These are phyloP conservation scores for Fusarium chaquense DNA, from an alignment of 2,329 filamentous ascomycete species.

Conservation along the genomic window DNA sequence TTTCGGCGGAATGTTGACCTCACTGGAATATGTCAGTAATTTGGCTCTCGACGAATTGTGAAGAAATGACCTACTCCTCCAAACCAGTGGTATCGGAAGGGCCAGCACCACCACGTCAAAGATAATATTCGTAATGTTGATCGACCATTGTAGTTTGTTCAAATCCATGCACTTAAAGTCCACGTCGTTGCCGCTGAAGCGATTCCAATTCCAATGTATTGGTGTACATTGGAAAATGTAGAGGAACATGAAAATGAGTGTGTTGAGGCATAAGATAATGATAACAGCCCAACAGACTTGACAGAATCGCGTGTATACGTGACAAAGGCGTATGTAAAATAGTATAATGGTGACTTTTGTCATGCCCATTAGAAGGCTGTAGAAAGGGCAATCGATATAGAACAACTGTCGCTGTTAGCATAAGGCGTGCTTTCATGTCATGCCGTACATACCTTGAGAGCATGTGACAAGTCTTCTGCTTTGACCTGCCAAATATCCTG, in stretches of 20 bases:
- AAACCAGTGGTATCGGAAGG: constrained; percentile 19
- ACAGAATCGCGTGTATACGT: constrained; percentile 12
- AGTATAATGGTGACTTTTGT: constrained; percentile 16
- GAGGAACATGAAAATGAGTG: not conserved
- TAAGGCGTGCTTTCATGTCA: fast-evolving
- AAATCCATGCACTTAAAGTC: constrained; percentile 19
- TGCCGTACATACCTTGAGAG: not conserved
- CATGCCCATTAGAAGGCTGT: constrained; percentile 11
- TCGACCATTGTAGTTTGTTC: constrained; percentile 12
- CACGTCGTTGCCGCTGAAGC: not conserved
- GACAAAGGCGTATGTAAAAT: constrained; percentile 17
- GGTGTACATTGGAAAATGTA: constrained; percentile 16
- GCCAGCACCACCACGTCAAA: constrained; percentile 4
- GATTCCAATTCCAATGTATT: constrained; percentile 21
- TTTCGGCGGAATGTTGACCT: constrained; percentile 20
- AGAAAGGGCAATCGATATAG: constrained; percentile 18
- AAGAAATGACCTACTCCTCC: constrained; percentile 5
- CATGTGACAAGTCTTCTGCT: not conserved
- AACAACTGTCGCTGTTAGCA: not conserved
- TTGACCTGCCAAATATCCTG: constrained; percentile 23
- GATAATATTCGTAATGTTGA: constrained; percentile 18
- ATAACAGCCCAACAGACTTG: constrained; percentile 12
- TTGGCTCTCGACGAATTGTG: fast-evolving
- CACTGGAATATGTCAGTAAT: not conserved
- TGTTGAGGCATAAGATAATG: not conserved